Evolutionary conservation across 768 basidiomycete species (phyloP).

Genomic region (Lactifluus subvellereus): DNA sequence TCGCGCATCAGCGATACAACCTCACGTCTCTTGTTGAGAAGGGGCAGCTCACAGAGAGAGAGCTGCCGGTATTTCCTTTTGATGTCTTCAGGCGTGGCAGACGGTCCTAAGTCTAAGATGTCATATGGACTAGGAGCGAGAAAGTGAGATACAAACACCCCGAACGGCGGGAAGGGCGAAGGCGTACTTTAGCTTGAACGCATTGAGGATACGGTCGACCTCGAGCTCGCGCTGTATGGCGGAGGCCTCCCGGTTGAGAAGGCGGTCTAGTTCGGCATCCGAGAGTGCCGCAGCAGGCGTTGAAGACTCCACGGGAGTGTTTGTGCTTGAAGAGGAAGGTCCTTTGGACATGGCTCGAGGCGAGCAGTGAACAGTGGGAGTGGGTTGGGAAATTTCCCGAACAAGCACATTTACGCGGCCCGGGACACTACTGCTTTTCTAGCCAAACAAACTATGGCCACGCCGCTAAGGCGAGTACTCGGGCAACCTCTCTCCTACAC

Average conservation of each 20-base stretch:
- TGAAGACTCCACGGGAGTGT: slow-evolving; percentile 9
- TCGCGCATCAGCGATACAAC: slow-evolving; percentile 18
- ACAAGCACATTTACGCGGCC: not conserved
- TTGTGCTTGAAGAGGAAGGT: slow-evolving; percentile 3
- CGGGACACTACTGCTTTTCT: not conserved
- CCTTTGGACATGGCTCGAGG: not conserved
- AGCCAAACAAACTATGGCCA: not conserved
- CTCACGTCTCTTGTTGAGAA: slow-evolving; percentile 13
- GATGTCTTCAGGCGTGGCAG: slow-evolving; percentile 70
- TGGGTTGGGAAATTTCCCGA: no score
- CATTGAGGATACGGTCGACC: slow-evolving; percentile 85
- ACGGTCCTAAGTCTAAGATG: slow-evolving; percentile 73
- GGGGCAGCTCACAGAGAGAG: slow-evolving; percentile 62
- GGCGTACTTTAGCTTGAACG: slow-evolving; percentile 92
- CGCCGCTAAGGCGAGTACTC: not conserved
- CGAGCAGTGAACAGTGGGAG: not conserved
- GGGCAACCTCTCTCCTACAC: not conserved
- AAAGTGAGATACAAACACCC: not conserved
- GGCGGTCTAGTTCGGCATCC: slow-evolving; percentile 68
- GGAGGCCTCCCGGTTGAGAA: slow-evolving; percentile 73
- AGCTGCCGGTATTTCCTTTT: slow-evolving; percentile 85
- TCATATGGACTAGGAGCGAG: slow-evolving; percentile 73
- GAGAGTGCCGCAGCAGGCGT: slow-evolving; percentile 25
- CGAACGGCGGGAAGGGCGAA: slow-evolving; percentile 10
- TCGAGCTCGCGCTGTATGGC: slow-evolving; percentile 85